Base-by-base conservation (phyloP, 2,329 filamentous ascomycete genomes). In the Colletotrichum truncatum region DNA sequence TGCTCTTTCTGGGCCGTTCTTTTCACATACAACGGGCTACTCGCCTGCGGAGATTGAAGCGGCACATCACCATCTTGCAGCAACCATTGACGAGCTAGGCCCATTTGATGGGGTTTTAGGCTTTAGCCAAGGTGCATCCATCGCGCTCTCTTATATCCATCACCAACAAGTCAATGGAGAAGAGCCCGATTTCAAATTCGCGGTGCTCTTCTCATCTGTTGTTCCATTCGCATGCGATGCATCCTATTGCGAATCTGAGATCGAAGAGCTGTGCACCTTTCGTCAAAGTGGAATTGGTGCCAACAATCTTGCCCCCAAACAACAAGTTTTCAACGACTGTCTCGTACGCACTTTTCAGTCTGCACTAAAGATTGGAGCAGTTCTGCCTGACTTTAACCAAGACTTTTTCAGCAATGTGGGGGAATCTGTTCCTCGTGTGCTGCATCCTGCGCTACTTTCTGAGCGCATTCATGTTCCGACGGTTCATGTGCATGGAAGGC, bases 61-160 rank as follows among this genome's bases (percentile, higher is more conserved):
- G 1, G 60, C 60, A 4, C 60, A 63, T 39, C 34, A 63, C 4
- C 18, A 63, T 4, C 43, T 58, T 11, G 60, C 60, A 2, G 9
- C 60, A 5, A 58, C 53, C 2, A 51, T 71, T 11, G 53, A 41
- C 12, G 58, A 63, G 14, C 43, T 69, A 14, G 70, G 70, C 4
- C 70, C 70, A 0, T 70, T 71, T n/a, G 70, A 72, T 36, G 69
- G 60, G 16, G 53, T 68, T 16, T 6, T 72, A 7, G 69, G 70
- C n/a, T 72, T 72, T 46, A 70, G 68, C 12, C 66, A 69, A 38
- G 70, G 70, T 2, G 68, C 67, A 32, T 64, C 58, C 2, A 8
- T 69, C 3, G 64, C 67, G 0, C 36, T 51, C 4, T 64, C 53
- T 2, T 67, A 59, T 18, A 58, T 60, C 23, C 43, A 43, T 9